Percentiles rank a stretch among this genome's conserved stretches.
Evolutionary conservation across 106 monocot genomes (phyloP).

Genomic region (Allium fistulosum): DNA sequence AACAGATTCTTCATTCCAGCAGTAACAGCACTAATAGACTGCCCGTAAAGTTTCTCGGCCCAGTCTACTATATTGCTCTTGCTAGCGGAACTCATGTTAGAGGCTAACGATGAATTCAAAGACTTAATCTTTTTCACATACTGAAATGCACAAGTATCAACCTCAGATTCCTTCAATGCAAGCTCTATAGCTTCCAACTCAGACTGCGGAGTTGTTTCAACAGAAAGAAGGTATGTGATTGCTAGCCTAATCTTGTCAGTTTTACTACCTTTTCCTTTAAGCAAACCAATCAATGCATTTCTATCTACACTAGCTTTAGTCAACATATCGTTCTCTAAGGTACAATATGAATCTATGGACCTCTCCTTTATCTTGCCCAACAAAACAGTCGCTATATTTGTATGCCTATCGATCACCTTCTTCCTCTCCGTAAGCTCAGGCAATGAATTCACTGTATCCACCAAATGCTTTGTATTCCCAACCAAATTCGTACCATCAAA

Average conservation of each 20-base stretch:
- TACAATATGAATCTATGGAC: conserved; percentile 77
- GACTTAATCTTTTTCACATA: conserved; percentile 94
- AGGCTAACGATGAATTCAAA: conserved; percentile 65
- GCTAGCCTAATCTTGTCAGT: conserved; percentile 81
- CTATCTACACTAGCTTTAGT: conserved; percentile 64
- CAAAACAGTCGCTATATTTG: conserved; percentile 74
- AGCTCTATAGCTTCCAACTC: conserved; percentile 76
- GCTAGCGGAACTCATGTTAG: conserved; percentile 53
- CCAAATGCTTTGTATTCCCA: conserved; percentile 82
- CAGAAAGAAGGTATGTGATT: conserved; percentile 75
- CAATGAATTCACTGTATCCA: conserved; percentile 91
- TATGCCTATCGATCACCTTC: conserved; percentile 92
- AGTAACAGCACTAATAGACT: conserved; percentile 87
- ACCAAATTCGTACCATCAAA: conserved; percentile 87
- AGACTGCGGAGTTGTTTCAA: conserved; percentile 68
- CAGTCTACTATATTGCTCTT: conserved; percentile 91
- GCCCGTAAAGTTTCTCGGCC: conserved; percentile 96
- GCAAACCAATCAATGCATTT: conserved; percentile 35
- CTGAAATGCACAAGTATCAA: conserved; percentile 71
- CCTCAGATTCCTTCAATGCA: conserved; percentile 66
- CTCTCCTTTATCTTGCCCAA: conserved; percentile 87
- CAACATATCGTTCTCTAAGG: conserved; percentile 74
- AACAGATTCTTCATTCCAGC: conserved; percentile 93
- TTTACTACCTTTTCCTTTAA: conserved; percentile 81
- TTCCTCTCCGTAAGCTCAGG: conserved; percentile 93